Percentiles rank a stretch among this genome's conserved stretches.
Conservation (phyloP, 768 basidiomycete genomes). For the Hysterangium stoloniferum region DNA sequence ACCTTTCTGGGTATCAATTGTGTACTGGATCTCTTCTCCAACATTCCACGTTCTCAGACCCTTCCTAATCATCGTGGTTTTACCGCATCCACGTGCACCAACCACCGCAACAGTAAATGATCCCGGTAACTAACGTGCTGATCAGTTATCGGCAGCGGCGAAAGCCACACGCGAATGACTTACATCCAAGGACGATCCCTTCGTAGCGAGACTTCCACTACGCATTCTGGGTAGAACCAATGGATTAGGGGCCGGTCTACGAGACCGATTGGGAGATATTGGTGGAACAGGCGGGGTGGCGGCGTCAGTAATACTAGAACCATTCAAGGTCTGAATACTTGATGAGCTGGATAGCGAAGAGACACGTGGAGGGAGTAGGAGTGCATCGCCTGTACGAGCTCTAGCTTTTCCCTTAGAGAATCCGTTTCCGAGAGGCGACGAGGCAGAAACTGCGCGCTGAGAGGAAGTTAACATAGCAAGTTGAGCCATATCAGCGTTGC, state of each 20-base stretch:
- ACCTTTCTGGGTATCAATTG: slow-evolving; percentile 11
- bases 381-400: not conserved
- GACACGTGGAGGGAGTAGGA: slow-evolving; percentile 8
- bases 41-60: slow-evolving; percentile 62
- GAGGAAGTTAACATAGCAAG: slow-evolving; percentile 4
- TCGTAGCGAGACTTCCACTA: not conserved
- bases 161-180: not conserved
- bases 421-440: not conserved
- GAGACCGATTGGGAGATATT: not conserved
- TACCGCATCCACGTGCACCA: slow-evolving; percentile 75
- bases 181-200: not conserved
- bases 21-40: slow-evolving; percentile 21
- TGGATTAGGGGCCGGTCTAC: not conserved
- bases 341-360: not conserved
- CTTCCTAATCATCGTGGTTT: slow-evolving; percentile 71
- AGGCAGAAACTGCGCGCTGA: not conserved
- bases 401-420: not conserved
- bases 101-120: slow-evolving; percentile 67
- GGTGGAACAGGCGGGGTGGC: not conserved
- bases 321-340: not conserved
- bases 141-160: too few relatives aligned
- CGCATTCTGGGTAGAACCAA: slow-evolving; percentile 2
- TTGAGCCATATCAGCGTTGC: slow-evolving; percentile 3
- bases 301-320: not conserved
- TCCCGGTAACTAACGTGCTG: too few relatives aligned